Base-by-base conservation (phyloP, 805 yeast species). In the Naumovozyma baii region DNA sequence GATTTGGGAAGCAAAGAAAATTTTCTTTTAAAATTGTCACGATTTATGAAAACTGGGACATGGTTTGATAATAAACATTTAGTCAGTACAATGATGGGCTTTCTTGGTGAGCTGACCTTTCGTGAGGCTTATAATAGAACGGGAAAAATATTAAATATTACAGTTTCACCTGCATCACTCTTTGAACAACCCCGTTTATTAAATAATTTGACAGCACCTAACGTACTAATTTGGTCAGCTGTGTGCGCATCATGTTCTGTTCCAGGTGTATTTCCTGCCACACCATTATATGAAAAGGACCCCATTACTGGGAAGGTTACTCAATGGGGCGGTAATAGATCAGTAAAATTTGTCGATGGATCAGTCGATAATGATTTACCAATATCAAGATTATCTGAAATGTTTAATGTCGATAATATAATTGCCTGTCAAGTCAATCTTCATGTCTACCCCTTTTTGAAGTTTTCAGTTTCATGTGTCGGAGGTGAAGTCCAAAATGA, bases 341-440 rank as follows among this genome's bases (percentile, higher is more conserved):
- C 85, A 0, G 75, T 81, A 29, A 81, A 83, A 51, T 92, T 83
- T 61, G 88, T 92, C 22, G 99, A 92, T 61, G 99, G 99, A 0
- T 86, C 96, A 0, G 95, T 92, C 5, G 94, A 90, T 54, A 84
- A 85, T 46, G 99, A 92, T 59, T 64, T 92, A 38, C 99, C 99
- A 3, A 80, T 87, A 19, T 72, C 94, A 2, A 72, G 96, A 49
- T 67, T 92, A 17, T 81, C 94, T 16, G 98, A 92, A 57, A 87
- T 92, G 95, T 92, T 92, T 60, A 90, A 92, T 54, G 96, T 92
- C 22, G 95, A 92, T 57, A 96, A 92, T 59, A 88, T 92, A 45
- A 87, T 92, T 50, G 98, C 96, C 0, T 90, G 95, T 34, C 99
- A 92, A 59, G 98, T 92, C 1, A 92, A 92, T 55, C 94, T 96